Percentiles rank a stretch among this genome's conserved stretches.
These are phyloP conservation scores for Thalia dealbata DNA, from an alignment of 176 grass and related monocot species.

Conservation along the genomic window DNA sequence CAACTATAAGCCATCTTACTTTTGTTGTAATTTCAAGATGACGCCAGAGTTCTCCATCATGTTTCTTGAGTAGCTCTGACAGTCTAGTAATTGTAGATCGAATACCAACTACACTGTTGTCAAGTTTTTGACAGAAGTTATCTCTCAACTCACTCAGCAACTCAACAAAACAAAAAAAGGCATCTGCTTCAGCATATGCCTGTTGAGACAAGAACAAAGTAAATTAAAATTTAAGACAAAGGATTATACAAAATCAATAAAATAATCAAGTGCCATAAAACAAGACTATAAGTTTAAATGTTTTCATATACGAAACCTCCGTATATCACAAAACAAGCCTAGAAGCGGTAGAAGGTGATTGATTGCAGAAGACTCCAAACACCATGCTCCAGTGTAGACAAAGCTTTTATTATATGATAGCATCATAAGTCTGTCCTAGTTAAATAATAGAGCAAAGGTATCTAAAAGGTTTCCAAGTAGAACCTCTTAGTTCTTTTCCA, in stretches of 20 bases:
- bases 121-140: slow-evolving; percentile 89
- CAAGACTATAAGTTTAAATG: neutral
- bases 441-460: no score
- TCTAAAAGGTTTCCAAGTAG: no score
- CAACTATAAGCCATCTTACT: slow-evolving; percentile 31
- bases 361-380: no score
- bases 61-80: slow-evolving; percentile 44
- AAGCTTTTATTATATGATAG: no score
- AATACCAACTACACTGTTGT: slow-evolving; percentile 77
- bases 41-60: slow-evolving; percentile 59
- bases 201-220: neutral
- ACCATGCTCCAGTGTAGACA: no score
- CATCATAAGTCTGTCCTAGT: no score
- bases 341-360: no score
- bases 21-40: slow-evolving; percentile 76
- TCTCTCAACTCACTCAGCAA: slow-evolving; percentile 77
- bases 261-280: neutral
- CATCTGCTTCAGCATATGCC: slow-evolving; percentile 60
- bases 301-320: neutral
- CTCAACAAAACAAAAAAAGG: slow-evolving; percentile 81
- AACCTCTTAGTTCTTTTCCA: no score
- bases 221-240: neutral
- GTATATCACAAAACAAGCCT: no score
- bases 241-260: neutral
- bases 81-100: slow-evolving; percentile 62